phyloP scores from a whole-genome alignment of 129 eudicot species.

The Solidago caesia region DNA sequence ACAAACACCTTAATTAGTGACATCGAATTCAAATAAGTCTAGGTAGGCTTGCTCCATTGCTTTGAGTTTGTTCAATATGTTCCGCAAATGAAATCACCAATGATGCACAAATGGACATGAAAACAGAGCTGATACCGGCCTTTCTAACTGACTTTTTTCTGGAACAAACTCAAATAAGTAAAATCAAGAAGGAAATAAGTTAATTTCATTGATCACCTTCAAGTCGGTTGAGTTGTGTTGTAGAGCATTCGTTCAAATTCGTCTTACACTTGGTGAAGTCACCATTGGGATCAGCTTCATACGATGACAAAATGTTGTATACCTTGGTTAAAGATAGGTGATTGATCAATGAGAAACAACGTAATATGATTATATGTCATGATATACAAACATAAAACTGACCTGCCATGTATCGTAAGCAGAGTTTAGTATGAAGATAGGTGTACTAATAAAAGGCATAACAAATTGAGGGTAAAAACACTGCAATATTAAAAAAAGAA shows the following conservation, averaged over 20 bases:
- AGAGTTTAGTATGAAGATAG: slow-evolving; percentile 36
- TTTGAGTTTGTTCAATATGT: background rate
- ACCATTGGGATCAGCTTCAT: slow-evolving; percentile 40
- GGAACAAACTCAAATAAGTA: background rate
- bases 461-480: slow-evolving; percentile 41
- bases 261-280: slow-evolving; percentile 29
- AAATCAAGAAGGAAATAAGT: background rate
- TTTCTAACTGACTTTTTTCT: background rate
- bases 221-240: slow-evolving; percentile 27
- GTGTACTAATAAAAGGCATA: slow-evolving; percentile 33
- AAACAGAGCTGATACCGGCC: background rate
- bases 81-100: background rate
- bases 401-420: slow-evolving; percentile 52
- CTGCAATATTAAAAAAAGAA: slow-evolving; percentile 8
- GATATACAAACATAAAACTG: background rate
- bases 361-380: background rate
- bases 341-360: background rate
- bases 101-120: background rate
- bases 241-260: slow-evolving; percentile 25
- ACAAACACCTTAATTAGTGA: background rate
- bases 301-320: slow-evolving; percentile 31
- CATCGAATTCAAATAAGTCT: background rate
- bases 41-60: background rate
- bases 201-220: slow-evolving; percentile 29
- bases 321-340: slow-evolving; percentile 10